phyloP scores from a whole-genome alignment of 2,329 filamentous ascomycete species.

The Beauveria sp. region DNA sequence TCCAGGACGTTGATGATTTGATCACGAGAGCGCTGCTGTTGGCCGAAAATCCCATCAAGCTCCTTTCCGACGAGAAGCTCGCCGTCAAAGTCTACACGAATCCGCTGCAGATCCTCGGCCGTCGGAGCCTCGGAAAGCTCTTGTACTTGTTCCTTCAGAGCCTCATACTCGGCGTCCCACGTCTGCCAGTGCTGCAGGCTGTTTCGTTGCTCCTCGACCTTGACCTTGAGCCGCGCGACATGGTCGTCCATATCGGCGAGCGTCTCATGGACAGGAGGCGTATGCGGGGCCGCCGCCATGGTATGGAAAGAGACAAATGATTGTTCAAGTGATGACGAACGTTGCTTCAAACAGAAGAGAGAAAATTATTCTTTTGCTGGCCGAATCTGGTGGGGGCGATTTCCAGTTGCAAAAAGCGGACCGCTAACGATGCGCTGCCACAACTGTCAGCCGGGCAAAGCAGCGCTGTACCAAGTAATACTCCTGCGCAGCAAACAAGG shows the following conservation, averaged over 20 bases:
- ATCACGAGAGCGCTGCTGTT: constrained; percentile 21
- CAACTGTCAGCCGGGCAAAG: not conserved
- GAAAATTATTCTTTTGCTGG: not conserved
- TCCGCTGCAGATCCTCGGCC: constrained; percentile 45
- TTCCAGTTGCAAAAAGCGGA: constrained; percentile 6
- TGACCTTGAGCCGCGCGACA: constrained; percentile 66
- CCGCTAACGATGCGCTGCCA: not conserved
- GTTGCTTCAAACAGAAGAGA: not conserved
- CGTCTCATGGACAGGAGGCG: constrained; percentile 32
- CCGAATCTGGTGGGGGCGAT: not conserved
- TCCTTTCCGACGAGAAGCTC: constrained; percentile 54
- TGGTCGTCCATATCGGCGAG: constrained; percentile 68
- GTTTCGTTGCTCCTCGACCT: constrained; percentile 60
- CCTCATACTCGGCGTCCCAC: constrained; percentile 88
- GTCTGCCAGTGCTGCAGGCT: constrained; percentile 82
- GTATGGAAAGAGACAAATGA: not conserved
- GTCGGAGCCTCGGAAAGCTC: constrained; percentile 39
- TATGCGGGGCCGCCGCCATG: constrained; percentile 6
- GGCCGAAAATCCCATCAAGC: constrained; percentile 39
- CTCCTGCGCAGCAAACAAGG: not conserved
- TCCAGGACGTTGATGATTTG: constrained; percentile 54
- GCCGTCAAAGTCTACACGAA: constrained; percentile 53
- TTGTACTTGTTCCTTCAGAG: constrained; percentile 73
- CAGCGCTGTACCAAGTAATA: not conserved
- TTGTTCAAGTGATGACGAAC: not conserved